phyloP scores from a whole-genome alignment of 1,284 basidiomycete genomes.

The Rhodotorula sp. region DNA sequence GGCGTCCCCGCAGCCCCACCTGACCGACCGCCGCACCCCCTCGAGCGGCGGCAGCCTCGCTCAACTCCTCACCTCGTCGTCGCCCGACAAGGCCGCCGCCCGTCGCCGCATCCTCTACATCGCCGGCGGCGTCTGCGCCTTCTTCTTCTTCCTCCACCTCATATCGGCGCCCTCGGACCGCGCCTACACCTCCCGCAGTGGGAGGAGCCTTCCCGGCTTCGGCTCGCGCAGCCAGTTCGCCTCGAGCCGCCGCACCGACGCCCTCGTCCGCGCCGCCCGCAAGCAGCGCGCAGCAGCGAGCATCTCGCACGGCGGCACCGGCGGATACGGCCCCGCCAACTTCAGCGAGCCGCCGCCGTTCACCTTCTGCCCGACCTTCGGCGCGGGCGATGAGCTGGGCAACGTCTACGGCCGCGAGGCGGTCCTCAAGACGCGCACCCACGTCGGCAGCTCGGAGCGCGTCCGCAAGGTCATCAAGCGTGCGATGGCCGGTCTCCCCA shows the following conservation, averaged over 20 bases:
- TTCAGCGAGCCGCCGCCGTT: conserved; percentile 67
- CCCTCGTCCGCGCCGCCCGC: conserved; percentile 32
- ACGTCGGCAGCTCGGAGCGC: conserved; percentile 79
- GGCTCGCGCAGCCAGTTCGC: conserved; percentile 28
- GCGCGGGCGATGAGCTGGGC: conserved; percentile 75
- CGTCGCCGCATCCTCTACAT: conserved; percentile 23
- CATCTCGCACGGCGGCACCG: conserved; percentile 41
- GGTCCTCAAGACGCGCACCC: conserved; percentile 73
- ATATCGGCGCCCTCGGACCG: conserved; percentile 16
- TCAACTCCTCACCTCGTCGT: conserved; percentile 12
- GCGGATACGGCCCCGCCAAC: conserved; percentile 45
- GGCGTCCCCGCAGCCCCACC: conserved; percentile 3
- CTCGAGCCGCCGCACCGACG: conserved; percentile 36
- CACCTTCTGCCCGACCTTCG: conserved; percentile 83
- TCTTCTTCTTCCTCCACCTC: conserved; percentile 40
- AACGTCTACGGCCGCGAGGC: conserved; percentile 73
- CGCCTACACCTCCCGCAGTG: conserved; percentile 25
- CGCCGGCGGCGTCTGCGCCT: conserved; percentile 18
- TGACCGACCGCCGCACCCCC: background rate
- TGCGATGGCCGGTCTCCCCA: conserved; percentile 78
- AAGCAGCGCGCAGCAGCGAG: conserved; percentile 38
- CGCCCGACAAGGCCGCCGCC: conserved; percentile 13
- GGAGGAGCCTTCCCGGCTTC: conserved; percentile 38
- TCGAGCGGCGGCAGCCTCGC: conserved; percentile 1
- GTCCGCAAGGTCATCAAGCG: conserved; percentile 79